Conservation (phyloP, 805 yeast genomes). For the Candida piceae region DNA sequence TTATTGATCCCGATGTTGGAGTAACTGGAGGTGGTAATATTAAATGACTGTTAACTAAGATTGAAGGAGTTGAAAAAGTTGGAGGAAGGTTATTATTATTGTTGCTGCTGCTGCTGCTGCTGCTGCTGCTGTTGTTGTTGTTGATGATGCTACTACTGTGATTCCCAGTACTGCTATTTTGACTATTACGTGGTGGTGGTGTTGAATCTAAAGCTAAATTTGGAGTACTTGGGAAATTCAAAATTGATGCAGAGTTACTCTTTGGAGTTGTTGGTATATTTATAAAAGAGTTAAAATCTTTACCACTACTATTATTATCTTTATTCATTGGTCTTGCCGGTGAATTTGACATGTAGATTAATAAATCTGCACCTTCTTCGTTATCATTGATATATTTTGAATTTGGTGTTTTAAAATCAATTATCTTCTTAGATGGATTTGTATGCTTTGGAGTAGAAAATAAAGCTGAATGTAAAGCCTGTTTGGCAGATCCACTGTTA, state of each 20-base stretch:
- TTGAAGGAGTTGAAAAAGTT: slow-evolving; percentile 21
- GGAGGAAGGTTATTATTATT: too few relatives aligned
- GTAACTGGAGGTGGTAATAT: slow-evolving; percentile 11
- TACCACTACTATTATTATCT: slow-evolving; percentile 13
- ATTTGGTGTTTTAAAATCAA: slow-evolving; percentile 29
- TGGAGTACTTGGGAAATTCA: slow-evolving; percentile 14
- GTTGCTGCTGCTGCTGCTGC: too few relatives aligned
- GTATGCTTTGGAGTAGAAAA: slow-evolving; percentile 30
- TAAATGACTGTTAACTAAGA: slow-evolving; percentile 5
- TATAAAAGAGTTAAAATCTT: slow-evolving; percentile 11
- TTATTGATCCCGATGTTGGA: slow-evolving; percentile 11
- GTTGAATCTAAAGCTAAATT: slow-evolving; percentile 23
- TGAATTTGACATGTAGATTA: slow-evolving; percentile 78
- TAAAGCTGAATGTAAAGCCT: slow-evolving; percentile 20
- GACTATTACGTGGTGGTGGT: slow-evolving; percentile 15
- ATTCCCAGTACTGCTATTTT: slow-evolving; percentile 4
- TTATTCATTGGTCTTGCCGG: slow-evolving; percentile 44
- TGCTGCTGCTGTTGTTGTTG: too few relatives aligned
- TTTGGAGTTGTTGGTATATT: slow-evolving; percentile 29
- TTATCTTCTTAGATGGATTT: slow-evolving; percentile 6
- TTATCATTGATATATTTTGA: slow-evolving; percentile 23
- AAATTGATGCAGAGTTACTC: slow-evolving; percentile 11
- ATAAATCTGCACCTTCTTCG: slow-evolving; percentile 73
- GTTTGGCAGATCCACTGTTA: slow-evolving; percentile 13
- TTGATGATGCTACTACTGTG: too few relatives aligned